phyloP scores from a whole-genome alignment of 2,329 filamentous ascomycete species.

The Ceratocystis colombiana region DNA sequence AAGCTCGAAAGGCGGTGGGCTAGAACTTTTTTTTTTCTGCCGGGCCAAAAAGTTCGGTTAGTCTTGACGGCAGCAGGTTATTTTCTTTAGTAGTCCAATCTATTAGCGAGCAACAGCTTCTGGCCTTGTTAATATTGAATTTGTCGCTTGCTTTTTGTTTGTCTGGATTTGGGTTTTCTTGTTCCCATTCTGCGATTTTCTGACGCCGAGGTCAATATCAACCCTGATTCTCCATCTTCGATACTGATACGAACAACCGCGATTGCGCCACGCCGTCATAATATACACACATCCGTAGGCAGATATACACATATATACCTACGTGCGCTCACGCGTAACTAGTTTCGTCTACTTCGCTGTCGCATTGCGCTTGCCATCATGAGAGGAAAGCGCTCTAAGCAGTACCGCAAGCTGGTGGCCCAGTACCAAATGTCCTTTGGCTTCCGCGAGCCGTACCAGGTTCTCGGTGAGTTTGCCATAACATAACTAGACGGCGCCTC shows the following conservation, averaged over 20 bases:
- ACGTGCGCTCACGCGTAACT: neutral
- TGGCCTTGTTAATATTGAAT: too few species aligned
- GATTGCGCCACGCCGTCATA: neutral
- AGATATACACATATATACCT: neutral
- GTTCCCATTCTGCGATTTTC: too few species aligned
- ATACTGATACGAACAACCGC: neutral
- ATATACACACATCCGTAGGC: neutral
- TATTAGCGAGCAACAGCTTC: too few species aligned
- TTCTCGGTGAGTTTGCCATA: conserved; percentile 47
- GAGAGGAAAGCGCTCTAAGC: conserved; percentile 45
- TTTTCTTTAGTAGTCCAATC: neutral
- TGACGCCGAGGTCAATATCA: neutral
- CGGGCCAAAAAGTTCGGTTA: conserved; percentile 20
- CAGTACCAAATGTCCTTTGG: conserved; percentile 79
- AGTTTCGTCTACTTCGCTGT: neutral
- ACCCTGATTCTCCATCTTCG: neutral
- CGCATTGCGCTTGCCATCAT: conserved; percentile 30
- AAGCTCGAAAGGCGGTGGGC: conserved; percentile 19
- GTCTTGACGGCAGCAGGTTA: neutral
- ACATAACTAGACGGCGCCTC: neutral
- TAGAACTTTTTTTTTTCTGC: conserved; percentile 26
- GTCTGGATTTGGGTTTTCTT: too few species aligned
- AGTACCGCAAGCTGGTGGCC: conserved; percentile 76
- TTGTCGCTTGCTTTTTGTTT: too few species aligned
- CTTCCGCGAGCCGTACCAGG: conserved; percentile 90